phyloP scores from a whole-genome alignment of 306 rosid species.

The Cucurbita moschata region DNA sequence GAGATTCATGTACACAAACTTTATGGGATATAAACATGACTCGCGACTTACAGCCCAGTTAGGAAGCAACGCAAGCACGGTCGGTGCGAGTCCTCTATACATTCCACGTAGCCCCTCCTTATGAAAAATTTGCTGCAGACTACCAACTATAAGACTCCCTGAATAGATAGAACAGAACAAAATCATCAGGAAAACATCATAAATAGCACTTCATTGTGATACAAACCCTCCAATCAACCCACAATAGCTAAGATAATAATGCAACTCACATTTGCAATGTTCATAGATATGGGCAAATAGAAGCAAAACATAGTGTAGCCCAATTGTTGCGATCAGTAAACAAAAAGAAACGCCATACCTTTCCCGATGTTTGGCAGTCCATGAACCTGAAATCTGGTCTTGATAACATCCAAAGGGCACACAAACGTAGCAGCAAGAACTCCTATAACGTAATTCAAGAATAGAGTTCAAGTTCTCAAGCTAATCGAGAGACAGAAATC shows the following conservation, averaged over 20 bases:
- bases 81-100: constrained; percentile 85
- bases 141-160: constrained; percentile 66
- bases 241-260: not conserved
- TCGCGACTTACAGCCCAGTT: constrained; percentile 76
- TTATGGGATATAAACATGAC: not conserved
- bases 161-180: not conserved
- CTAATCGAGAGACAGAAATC: not conserved
- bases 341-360: constrained; percentile 6
- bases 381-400: constrained; percentile 79
- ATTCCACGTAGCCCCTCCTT: constrained; percentile 81
- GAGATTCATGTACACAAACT: not conserved
- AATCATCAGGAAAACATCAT: not conserved
- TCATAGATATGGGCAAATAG: not conserved
- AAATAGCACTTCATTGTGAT: not conserved
- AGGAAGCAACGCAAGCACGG: constrained; percentile 74
- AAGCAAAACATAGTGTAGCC: not conserved
- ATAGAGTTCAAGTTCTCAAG: not conserved
- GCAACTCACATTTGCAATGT: not conserved
- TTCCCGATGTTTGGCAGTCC: constrained; percentile 37
- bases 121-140: constrained; percentile 60
- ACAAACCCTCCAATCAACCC: not conserved
- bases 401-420: constrained; percentile 79
- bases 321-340: not conserved
- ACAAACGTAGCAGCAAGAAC: constrained; percentile 75
- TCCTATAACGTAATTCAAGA: constrained; percentile 20